Base-by-base conservation (phyloP, 2,329 filamentous ascomycete genomes). In the Colletotrichum sp. region DNA sequence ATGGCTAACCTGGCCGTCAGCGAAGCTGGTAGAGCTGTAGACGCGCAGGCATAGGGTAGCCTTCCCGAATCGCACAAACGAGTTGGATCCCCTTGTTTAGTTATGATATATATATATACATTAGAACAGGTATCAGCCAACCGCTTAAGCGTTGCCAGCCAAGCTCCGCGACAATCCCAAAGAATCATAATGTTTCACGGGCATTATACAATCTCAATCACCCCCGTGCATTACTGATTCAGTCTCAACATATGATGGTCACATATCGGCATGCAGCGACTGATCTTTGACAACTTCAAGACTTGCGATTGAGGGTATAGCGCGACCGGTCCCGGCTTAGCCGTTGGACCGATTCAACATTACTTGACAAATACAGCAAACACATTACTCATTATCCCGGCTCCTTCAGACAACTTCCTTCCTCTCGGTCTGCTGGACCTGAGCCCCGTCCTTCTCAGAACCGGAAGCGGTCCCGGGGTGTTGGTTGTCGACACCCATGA, bases 401-500 rank as follows among this genome's bases (percentile, higher is more conserved):
- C n/a, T 18, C 59, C 52, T 52, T 28, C 57, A 75, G 6, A 75
- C 64, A 32, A 57, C 63, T 43, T 72, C 69, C 65, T 67, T 69
- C 59, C 59, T 57, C 55, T 72, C 77, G 18, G 66, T 59, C 74
- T 74, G 60, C 68, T 72, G 75, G 24, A 67, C 72, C 60, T 65
- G 65, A 43, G 71, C 57, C 13, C 67, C 74, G n/a, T 67, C 71
- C 34, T 75, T 55, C 7, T 63, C 55, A 6, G 34, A 61, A 13
- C n/a, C 34, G 5, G 39, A 32, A 3, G 36, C 57, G 9, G 34
- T 18, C 13, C 48, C 67, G 36, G 9, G 26, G 39, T 32, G 26
- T 15, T 32, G 26, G 13, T 70, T 52, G 18, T 10, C 57, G 32
- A 74, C 78, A 10, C 80, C 80, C 12, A 87, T 79, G 76, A 91